These are phyloP conservation scores for Psilocybe cubensis DNA, from an alignment of 768 basidiomycete species.

Conservation along the genomic window DNA sequence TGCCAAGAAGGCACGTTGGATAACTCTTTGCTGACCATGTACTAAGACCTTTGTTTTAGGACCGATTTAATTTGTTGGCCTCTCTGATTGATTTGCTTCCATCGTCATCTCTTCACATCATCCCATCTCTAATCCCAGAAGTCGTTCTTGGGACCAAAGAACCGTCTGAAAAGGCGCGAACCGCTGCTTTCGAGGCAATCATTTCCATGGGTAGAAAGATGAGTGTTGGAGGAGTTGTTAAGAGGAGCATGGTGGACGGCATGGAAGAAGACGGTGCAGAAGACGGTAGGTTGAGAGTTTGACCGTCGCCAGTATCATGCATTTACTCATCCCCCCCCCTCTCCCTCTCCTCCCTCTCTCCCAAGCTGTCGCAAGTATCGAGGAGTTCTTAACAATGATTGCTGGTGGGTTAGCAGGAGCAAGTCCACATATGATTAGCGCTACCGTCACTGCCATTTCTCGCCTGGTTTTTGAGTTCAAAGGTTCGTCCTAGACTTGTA, in stretches of 20 bases:
- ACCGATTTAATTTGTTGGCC: conserved; percentile 79
- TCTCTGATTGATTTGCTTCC: conserved; percentile 72
- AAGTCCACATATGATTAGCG: conserved; percentile 98
- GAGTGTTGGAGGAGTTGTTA: conserved; percentile 83
- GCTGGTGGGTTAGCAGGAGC: conserved; percentile 93
- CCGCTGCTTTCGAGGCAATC: conserved; percentile 88
- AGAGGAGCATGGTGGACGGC: conserved; percentile 73
- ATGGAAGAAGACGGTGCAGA: conserved; percentile 75
- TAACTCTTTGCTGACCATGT: neutral
- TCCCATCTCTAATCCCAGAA: conserved; percentile 91
- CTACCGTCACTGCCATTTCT: conserved; percentile 92
- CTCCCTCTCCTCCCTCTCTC: too few relatives aligned
- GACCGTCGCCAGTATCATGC: neutral
- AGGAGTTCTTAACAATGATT: conserved; percentile 97
- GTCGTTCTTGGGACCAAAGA: conserved; percentile 96
- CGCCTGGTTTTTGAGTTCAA: conserved; percentile 96
- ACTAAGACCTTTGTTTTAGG: conserved; percentile 44
- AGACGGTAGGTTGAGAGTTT: conserved; percentile 37
- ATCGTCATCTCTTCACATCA: conserved; percentile 73
- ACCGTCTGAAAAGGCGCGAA: conserved; percentile 82
- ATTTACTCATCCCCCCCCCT: conserved; percentile 2
- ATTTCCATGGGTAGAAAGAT: conserved; percentile 94
- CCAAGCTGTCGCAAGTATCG: conserved; percentile 69
- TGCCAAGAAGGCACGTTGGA: conserved; percentile 74
- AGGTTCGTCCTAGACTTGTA: conserved; percentile 49